Evolutionary conservation across 768 basidiomycete species (phyloP).

Genomic region (Amanita fuliginea): DNA sequence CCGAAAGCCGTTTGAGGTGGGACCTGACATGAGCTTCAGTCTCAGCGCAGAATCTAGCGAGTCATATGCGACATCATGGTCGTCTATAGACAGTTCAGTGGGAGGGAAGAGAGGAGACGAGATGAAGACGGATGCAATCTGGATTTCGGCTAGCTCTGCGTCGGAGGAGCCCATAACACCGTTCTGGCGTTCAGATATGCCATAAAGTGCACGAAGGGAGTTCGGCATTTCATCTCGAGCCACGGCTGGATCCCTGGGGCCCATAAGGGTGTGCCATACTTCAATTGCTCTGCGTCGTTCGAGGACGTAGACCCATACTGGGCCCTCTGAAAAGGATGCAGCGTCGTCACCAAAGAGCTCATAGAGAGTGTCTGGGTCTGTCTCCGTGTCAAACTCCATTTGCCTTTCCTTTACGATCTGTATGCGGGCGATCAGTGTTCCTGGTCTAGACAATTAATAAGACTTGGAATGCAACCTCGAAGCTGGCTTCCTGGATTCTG

Average conservation of each 20-base stretch:
- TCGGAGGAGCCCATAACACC: slow-evolving; percentile 67
- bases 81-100: slow-evolving; percentile 43
- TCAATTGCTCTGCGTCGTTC: slow-evolving; percentile 75
- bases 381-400: slow-evolving; percentile 81
- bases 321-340: slow-evolving; percentile 67
- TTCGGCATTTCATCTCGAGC: slow-evolving; percentile 45
- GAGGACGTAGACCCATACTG: slow-evolving; percentile 88
- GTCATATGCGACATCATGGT: slow-evolving; percentile 31
- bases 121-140: slow-evolving; percentile 69
- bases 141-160: slow-evolving; percentile 58
- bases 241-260: slow-evolving; percentile 46
- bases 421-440: slow-evolving; percentile 9
- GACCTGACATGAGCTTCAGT: slow-evolving; percentile 19
- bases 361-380: slow-evolving; percentile 68
- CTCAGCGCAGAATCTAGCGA: slow-evolving; percentile 35
- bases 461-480: slow-evolving; percentile 42
- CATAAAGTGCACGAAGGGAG: slow-evolving; percentile 66
- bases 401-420: slow-evolving; percentile 83
- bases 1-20: slow-evolving; percentile 30
- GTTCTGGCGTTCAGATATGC: slow-evolving; percentile 42
- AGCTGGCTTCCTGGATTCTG: slow-evolving; percentile 68
- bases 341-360: slow-evolving; percentile 77
- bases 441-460: slow-evolving; percentile 4
- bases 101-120: slow-evolving; percentile 76
- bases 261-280: slow-evolving; percentile 72